Evolutionary conservation across 768 basidiomycete genomes (phyloP), one percentile per base, ranked within the genome.

Genomic region (Mycena floridula): DNA sequence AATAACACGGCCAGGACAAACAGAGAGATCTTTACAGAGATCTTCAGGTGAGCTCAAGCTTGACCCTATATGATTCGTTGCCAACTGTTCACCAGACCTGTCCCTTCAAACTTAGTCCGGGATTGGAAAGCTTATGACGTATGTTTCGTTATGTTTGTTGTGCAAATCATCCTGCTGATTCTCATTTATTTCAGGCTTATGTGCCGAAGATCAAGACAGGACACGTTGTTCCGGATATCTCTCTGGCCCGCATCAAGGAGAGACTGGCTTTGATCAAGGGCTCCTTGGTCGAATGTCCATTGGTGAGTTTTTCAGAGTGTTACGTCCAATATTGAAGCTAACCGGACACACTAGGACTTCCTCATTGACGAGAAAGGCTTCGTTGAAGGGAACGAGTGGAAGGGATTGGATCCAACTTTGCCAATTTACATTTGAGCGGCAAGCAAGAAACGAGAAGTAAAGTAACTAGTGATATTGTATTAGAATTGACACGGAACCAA

Each of bases 341-440:
- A n/a, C n/a, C n/a, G n/a, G n/a, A n/a, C n/a, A n/a, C n/a, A 41
- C 18, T 53, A 89, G 87, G 84, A 91, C 60, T 93, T 92, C 74
- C 68, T 93, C 40, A 87, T 88, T 40, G 88, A 89, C 47, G 77
- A 90, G 50, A 81, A 78, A 52, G 79, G 77, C 2, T 79, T 91
- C 39, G 77, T 80, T 9, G 73, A 73, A 48, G 84, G 82, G 0
- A 68, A 79, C 1, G 82, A 86, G 44, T 91, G 89, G 89, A 67
- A 59, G 15, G 82, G 76, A 4, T 64, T 89, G 27, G 83, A 89
- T 62, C 88, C 88, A 3, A 82, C 84, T 2, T 64, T 91, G 43
- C 87, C 86, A 0, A 81, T 90, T 49, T 91, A 86, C 57, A 81
- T 90, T 38, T 90, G 58, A 73, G 8, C 5, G 13, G 13, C 23